phyloP scores from a whole-genome alignment of 2,329 filamentous ascomycete genomes.

The Incumbomyces lentus region DNA sequence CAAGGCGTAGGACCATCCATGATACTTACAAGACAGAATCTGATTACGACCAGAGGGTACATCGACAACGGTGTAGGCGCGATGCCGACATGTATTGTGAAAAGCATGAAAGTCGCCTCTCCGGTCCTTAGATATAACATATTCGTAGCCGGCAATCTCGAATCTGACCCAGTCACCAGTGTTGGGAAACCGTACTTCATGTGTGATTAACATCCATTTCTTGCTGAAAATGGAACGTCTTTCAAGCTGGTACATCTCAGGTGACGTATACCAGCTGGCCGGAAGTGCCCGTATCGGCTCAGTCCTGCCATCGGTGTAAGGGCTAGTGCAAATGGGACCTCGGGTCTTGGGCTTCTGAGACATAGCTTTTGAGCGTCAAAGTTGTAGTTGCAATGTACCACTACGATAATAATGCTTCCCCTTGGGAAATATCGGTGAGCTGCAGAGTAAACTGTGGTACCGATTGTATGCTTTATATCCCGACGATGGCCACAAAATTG shows the following conservation, averaged over 20 bases:
- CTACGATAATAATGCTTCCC: neutral
- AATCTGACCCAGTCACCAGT: slow-evolving; percentile 29
- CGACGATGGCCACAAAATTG: too few species aligned
- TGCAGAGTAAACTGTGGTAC: too few species aligned
- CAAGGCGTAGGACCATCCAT: slow-evolving; percentile 51
- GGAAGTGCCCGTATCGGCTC: too few species aligned
- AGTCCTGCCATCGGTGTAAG: neutral
- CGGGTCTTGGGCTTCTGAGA: neutral
- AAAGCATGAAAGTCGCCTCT: slow-evolving; percentile 46
- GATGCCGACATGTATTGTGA: slow-evolving; percentile 53
- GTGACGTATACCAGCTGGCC: too few species aligned
- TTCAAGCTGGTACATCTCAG: too few species aligned
- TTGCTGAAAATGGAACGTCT: too few species aligned
- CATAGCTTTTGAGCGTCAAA: neutral
- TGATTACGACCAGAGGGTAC: neutral
- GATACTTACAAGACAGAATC: slow-evolving; percentile 50
- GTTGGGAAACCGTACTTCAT: slow-evolving; percentile 37
- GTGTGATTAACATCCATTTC: slow-evolving; percentile 30
- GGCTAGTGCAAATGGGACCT: neutral
- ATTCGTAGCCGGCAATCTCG: slow-evolving; percentile 39
- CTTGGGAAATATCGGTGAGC: too few species aligned
- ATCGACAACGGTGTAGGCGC: slow-evolving; percentile 45
- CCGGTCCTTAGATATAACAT: slow-evolving; percentile 43
- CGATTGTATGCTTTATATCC: too few species aligned
- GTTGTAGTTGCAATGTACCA: neutral